Base-by-base conservation (phyloP, 2,329 filamentous ascomycete genomes). In the Lizonia empirigonia region DNA sequence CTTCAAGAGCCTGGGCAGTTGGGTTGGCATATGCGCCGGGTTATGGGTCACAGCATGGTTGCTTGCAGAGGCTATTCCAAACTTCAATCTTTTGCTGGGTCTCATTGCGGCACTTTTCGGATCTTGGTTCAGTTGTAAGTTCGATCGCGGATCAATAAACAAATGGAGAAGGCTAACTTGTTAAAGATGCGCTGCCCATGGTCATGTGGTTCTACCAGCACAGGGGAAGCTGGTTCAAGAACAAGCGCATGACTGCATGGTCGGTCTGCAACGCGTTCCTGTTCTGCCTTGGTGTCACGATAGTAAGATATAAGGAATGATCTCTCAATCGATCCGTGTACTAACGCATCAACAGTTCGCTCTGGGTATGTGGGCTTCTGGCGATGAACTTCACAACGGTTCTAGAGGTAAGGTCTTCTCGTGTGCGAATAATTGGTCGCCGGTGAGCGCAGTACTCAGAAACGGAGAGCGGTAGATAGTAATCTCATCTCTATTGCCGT, bases 41-140 rank as follows among this genome's bases (percentile, higher is more conserved):
- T 69, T 84, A 13, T 89, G 86, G 83, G 58, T 83, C 5, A 47
- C 87, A 4, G 83, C 85, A 2, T 88, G 85, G 78, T 70, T 90
- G 51, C 85, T 91, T 51, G 85, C 87, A 5, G 82, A 87, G 65
- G 83, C 84, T 0, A 85, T 90, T 7, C 88, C 88, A 0, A 82
- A 85, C 39, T 91, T 90, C 74, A 84, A 83, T 64, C 78, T 84
- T 37, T 74, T 90, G 7, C 74, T 90, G n/a, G 82, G 82, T 4
- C 72, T 90, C 27, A 82, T 89, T 22, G 66, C 65, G 8, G 66
- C 85, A 1, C 70, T 88, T 1, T 88, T 89, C 53, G 83, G 81
- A 16, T 84, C 80, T 45, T 89, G 86, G 86, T 89, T 89, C 69
- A 85, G 82, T 44, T 82, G 71, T 76, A 63, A 71, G 44, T 80